phyloP scores from a whole-genome alignment of 2,329 filamentous ascomycete species.

The Cordyceps cicadae region DNA sequence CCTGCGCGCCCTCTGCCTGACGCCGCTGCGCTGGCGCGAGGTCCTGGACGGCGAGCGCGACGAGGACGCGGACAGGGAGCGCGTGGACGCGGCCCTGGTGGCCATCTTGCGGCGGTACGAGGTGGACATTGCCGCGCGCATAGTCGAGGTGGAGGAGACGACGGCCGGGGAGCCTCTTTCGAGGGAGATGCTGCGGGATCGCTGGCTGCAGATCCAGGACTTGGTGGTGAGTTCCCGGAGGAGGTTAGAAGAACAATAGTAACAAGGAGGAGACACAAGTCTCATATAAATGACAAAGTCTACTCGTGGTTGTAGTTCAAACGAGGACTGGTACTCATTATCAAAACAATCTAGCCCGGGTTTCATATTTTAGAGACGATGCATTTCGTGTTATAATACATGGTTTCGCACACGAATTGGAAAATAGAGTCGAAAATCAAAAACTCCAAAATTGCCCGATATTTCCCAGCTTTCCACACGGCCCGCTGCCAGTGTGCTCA shows the following conservation, averaged over 20 bases:
- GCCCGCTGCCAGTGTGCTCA: not conserved
- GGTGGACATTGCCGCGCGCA: slow-evolving; percentile 21
- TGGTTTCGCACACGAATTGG: not conserved
- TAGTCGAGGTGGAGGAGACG: slow-evolving; percentile 25
- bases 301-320: not conserved
- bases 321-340: not conserved
- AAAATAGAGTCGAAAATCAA: not conserved
- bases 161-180: slow-evolving; percentile 19
- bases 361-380: not conserved
- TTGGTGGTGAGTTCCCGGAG: slow-evolving; percentile 27
- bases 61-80: slow-evolving; percentile 36
- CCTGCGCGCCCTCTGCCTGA: slow-evolving; percentile 31
- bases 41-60: slow-evolving; percentile 38
- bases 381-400: slow-evolving; percentile 7
- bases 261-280: not conserved
- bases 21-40: slow-evolving; percentile 32
- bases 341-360: not conserved
- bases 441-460: not conserved
- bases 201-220: slow-evolving; percentile 31
- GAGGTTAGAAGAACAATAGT: slow-evolving; percentile 14
- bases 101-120: slow-evolving; percentile 31
- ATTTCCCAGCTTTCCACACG: not conserved
- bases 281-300: not conserved
- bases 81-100: slow-evolving; percentile 29
- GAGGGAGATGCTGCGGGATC: not conserved